Evolutionary conservation across 495 filamentous ascomycete genomes (phyloP).

Genomic region (Elasticomyces elasticus): DNA sequence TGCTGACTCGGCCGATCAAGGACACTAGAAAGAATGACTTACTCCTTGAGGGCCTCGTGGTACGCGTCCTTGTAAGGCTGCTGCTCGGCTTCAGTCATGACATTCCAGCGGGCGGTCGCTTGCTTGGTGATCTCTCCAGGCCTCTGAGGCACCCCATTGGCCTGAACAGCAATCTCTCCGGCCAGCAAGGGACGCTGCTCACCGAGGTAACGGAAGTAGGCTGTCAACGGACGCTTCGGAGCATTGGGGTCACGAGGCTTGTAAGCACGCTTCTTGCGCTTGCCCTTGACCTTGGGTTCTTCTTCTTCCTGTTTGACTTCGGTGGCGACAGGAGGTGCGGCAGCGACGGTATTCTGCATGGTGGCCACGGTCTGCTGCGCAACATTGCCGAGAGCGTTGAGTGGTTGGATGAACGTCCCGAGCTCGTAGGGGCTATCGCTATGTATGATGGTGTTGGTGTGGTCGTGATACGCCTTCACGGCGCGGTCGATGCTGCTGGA

Average conservation of each 20-base stretch:
- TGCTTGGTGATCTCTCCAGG: constrained; percentile 75
- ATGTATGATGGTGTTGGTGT: constrained; percentile 65
- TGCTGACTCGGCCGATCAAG: too few species aligned
- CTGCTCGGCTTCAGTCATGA: constrained; percentile 62
- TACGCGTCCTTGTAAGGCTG: constrained; percentile 44
- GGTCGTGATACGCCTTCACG: constrained; percentile 67
- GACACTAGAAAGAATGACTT: too few species aligned
- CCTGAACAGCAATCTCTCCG: constrained; percentile 55
- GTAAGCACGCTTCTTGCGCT: constrained; percentile 49
- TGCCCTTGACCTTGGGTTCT: constrained; percentile 1
- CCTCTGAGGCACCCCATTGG: constrained; percentile 33
- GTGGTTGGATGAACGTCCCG: constrained; percentile 21
- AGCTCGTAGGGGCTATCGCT: constrained; percentile 21
- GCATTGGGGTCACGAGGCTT: constrained; percentile 80
- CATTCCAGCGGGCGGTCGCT: constrained; percentile 70
- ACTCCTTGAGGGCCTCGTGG: constrained; percentile 11
- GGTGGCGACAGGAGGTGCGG: neutral
- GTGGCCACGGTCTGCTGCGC: constrained; percentile 6
- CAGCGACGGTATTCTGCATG: neutral
- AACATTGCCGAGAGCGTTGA: constrained; percentile 9
- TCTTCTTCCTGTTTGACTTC: neutral
- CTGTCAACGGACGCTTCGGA: constrained; percentile 84
- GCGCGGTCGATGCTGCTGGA: constrained; percentile 36
- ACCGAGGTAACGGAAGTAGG: constrained; percentile 89
- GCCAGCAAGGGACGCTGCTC: constrained; percentile 68